Base-by-base conservation (phyloP, 495 filamentous ascomycete genomes). In the Xylaria grammica region DNA sequence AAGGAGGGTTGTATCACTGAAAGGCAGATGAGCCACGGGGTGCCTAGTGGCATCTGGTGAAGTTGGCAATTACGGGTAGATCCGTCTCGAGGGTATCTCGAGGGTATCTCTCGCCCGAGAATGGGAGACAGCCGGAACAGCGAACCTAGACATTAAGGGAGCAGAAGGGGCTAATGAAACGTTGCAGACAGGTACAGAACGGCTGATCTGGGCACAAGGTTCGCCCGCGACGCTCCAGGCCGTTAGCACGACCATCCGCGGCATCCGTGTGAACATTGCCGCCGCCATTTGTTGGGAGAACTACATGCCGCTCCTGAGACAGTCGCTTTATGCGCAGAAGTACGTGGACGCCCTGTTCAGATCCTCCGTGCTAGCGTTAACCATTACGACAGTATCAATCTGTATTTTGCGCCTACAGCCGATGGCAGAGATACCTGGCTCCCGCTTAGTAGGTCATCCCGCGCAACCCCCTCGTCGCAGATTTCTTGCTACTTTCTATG, bases 231-330 rank as follows among this genome's bases (percentile, higher is more conserved):
- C 92, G 1, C 85, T 98, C 30, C 86, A 87, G 58, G 94, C 94
- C 0, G 82, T 97, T 1, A 91, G 87, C 22, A 93, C 93, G 0
- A 84, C 80, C n/a, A 89, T 98, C 64, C 85, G 86, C 22, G 91
- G 90, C 22, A 86, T 94, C 15, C 86, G 84, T 48, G 77, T 98
- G 20, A 93, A 88, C 17, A 78, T 97, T 7, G 94, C 87, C 0
- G 87, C 91, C 0, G 94, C 94, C 1, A 96, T 98, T 45, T 98
- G 94, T 79, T 98, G 94, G 94, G 94, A 98, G 76, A 97, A 92
- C 67, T 96, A 92, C 72, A 98, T 98, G 94, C 94, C 94, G 0
- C 78, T 97, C 20, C 83, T 98, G 1, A 75, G 81, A 4, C 81
- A 83, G 53, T 68, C 87, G 22, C 82, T 98, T 19, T 98, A 98